These are phyloP conservation scores for Boletus rubescentipes DNA, from an alignment of 768 basidiomycete genomes.

Conservation along the genomic window DNA sequence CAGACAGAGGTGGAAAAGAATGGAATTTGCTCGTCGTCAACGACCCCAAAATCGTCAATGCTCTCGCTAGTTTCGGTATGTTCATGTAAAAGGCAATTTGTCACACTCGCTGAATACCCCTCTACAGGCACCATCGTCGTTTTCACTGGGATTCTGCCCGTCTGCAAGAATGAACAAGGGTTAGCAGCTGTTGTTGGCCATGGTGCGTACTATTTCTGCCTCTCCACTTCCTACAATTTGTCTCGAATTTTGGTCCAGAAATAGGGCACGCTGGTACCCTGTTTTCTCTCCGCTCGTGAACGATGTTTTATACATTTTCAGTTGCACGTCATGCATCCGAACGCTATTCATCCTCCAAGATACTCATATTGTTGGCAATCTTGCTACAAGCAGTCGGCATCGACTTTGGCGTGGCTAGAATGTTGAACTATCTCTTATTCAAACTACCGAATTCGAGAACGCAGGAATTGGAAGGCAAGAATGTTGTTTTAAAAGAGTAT, in stretches of 20 bases:
- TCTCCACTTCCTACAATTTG: not conserved
- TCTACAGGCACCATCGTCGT: slow-evolving; percentile 71
- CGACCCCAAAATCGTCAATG: slow-evolving; percentile 70
- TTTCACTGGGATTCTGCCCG: slow-evolving; percentile 84
- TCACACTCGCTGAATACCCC: not conserved
- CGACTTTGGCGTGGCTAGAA: slow-evolving; percentile 49
- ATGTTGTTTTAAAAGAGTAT: not conserved
- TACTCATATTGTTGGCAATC: slow-evolving; percentile 42
- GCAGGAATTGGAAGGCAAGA: slow-evolving; percentile 76
- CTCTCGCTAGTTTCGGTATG: slow-evolving; percentile 70
- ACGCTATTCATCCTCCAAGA: slow-evolving; percentile 40
- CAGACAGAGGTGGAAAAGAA: slow-evolving; percentile 30
- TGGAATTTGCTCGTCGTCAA: slow-evolving; percentile 82
- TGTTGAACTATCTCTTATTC: slow-evolving; percentile 51
- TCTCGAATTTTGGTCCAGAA: slow-evolving; percentile 43
- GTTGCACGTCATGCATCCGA: slow-evolving; percentile 62
- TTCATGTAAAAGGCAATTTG: not conserved
- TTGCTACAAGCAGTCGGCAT: slow-evolving; percentile 51
- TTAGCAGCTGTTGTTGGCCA: slow-evolving; percentile 84
- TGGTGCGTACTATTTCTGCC: slow-evolving; percentile 44
- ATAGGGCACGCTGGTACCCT: slow-evolving; percentile 72
- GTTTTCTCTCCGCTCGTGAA: not conserved
- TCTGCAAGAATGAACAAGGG: slow-evolving; percentile 75
- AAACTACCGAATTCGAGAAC: slow-evolving; percentile 82
- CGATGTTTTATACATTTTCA: slow-evolving; percentile 21